These are phyloP conservation scores for Dalbergia cultrata DNA, from an alignment of 306 rosid genomes.

Conservation along the genomic window DNA sequence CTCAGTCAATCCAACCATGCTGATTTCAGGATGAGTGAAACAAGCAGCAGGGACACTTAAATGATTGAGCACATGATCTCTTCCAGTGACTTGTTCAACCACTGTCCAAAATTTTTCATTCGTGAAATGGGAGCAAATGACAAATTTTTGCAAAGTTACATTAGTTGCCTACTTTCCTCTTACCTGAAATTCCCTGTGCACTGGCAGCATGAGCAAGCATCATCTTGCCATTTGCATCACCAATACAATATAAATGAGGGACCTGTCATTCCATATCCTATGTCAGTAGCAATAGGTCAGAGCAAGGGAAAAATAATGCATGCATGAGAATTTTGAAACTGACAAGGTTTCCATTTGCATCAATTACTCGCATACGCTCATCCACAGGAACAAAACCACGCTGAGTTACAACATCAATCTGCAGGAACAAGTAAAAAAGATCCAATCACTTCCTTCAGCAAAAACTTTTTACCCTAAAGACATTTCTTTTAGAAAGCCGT, in stretches of 20 bases:
- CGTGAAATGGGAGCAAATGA: conserved; percentile 14
- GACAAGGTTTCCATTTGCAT: conserved; percentile 74
- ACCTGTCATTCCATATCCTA: conserved; percentile 56
- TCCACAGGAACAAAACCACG: conserved; percentile 83
- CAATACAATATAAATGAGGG: conserved; percentile 80
- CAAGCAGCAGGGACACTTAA: conserved; percentile 82
- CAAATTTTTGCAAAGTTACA: conserved; percentile 5
- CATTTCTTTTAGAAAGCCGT: conserved; percentile 43
- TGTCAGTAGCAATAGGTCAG: conserved; percentile 29
- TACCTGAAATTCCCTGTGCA: conserved; percentile 84
- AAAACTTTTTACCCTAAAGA: neutral
- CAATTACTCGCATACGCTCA: conserved; percentile 73
- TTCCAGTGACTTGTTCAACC: conserved; percentile 86
- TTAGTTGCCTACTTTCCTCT: neutral
- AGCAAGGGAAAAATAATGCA: neutral
- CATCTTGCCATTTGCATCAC: conserved; percentile 87
- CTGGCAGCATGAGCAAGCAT: conserved; percentile 93
- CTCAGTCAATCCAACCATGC: conserved; percentile 86
- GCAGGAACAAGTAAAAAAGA: conserved; percentile 39
- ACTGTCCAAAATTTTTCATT: conserved; percentile 48
- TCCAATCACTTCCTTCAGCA: neutral
- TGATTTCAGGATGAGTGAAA: conserved; percentile 82
- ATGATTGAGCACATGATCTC: conserved; percentile 81
- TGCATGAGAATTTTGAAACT: conserved; percentile 25
- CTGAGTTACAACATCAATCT: conserved; percentile 73